These are phyloP conservation scores for Pestalotiopsis sp. DNA, from an alignment of 2,329 filamentous ascomycete genomes.

Conservation along the genomic window DNA sequence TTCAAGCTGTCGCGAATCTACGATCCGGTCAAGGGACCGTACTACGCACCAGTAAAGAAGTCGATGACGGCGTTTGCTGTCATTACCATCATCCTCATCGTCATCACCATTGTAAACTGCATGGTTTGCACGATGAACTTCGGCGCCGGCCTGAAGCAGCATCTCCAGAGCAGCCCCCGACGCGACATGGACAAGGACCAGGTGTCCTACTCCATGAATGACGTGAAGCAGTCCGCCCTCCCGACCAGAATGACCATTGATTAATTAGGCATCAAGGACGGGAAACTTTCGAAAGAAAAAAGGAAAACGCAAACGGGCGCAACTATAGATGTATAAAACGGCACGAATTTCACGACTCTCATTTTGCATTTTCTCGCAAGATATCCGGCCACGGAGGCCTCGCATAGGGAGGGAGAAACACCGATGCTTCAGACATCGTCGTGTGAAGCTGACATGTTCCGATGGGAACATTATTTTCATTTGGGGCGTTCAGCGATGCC, in stretches of 20 bases:
- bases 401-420: neutral
- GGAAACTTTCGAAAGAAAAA: neutral
- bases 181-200: constrained; percentile 58
- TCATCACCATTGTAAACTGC: constrained; percentile 86
- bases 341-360: constrained; percentile 19
- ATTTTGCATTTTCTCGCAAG: constrained; percentile 18
- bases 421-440: constrained; percentile 8
- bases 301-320: neutral
- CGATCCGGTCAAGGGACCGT: constrained; percentile 56
- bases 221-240: constrained; percentile 55
- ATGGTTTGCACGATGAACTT: constrained; percentile 91
- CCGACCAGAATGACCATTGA: constrained; percentile 66
- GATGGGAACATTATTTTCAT: constrained; percentile 3
- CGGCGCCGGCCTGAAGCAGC: constrained; percentile 83
- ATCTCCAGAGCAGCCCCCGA: constrained; percentile 64
- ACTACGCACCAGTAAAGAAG: constrained; percentile 79
- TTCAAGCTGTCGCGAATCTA: constrained; percentile 99
- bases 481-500: constrained; percentile 15
- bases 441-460: neutral
- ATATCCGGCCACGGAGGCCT: constrained; percentile 18
- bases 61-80: constrained; percentile 93
- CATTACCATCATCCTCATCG: constrained; percentile 85
- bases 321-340: constrained; percentile 17
- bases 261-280: constrained; percentile 34
- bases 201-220: constrained; percentile 56